These are phyloP conservation scores for Cladorrhinum sp. DNA, from an alignment of 2,329 filamentous ascomycete genomes.

Conservation along the genomic window DNA sequence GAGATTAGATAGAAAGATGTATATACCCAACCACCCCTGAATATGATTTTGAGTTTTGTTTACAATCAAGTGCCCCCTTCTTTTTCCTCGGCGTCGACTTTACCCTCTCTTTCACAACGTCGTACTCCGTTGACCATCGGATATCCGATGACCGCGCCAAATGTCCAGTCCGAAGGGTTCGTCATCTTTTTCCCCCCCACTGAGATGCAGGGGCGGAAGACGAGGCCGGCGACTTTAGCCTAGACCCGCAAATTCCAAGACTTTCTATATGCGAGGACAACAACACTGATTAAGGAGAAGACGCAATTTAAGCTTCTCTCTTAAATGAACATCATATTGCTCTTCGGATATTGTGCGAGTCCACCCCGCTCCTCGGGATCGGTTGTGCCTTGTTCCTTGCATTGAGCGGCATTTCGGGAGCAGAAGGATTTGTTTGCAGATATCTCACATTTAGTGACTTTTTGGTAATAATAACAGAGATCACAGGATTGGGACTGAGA, in stretches of 20 bases:
- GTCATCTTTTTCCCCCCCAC: not conserved
- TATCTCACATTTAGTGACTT: not conserved
- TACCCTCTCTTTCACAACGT: not conserved
- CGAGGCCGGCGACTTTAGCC: constrained; percentile 15
- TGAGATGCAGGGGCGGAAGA: not conserved
- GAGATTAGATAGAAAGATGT: not conserved
- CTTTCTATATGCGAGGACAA: not conserved
- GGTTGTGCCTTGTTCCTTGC: not conserved
- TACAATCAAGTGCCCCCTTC: not conserved
- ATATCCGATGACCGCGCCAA: not conserved
- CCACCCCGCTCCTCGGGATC: not conserved
- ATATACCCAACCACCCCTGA: not conserved
- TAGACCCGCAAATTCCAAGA: constrained; percentile 6
- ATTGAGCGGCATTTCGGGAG: not conserved
- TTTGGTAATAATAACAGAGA: too few species aligned
- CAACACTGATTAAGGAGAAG: not conserved
- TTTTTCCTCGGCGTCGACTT: too few species aligned
- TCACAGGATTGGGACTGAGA: too few species aligned
- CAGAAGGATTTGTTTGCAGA: not conserved
- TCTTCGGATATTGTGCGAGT: not conserved
- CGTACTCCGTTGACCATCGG: not conserved
- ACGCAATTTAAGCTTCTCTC: constrained; percentile 11
- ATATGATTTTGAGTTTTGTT: not conserved
- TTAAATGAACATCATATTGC: not conserved
- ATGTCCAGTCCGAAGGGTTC: not conserved